These are phyloP conservation scores for Pyrenochaeta sp. DNA, from an alignment of 2,329 filamentous ascomycete genomes.

Conservation along the genomic window DNA sequence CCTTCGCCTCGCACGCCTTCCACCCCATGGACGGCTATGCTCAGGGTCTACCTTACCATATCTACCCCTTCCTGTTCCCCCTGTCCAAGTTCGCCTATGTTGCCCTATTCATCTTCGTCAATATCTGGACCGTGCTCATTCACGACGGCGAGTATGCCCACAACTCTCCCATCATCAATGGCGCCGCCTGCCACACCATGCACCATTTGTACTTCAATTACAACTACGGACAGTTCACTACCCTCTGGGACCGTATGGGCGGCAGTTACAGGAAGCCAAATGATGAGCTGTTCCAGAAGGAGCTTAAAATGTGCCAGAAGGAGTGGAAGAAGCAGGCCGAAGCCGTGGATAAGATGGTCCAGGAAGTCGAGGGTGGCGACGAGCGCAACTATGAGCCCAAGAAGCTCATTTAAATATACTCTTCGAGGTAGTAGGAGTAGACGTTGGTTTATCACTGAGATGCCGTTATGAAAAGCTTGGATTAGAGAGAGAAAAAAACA, in stretches of 20 bases:
- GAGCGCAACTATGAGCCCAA: conserved; percentile 56
- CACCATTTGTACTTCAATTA: conserved; percentile 77
- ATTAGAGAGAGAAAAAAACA: not conserved
- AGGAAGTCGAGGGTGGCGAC: conserved; percentile 72
- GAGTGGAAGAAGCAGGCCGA: conserved; percentile 81
- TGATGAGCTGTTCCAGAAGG: conserved; percentile 81
- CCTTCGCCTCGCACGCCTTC: conserved; percentile 92
- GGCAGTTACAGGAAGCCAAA: conserved; percentile 89
- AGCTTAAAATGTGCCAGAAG: conserved; percentile 82
- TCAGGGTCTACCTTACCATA: conserved; percentile 89
- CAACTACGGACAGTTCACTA: conserved; percentile 96
- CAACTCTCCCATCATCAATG: conserved; percentile 91
- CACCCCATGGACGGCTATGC: conserved; percentile 91
- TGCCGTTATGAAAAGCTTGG: not conserved
- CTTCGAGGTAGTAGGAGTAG: not conserved
- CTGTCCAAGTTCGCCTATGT: conserved; percentile 91
- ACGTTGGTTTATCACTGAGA: not conserved
- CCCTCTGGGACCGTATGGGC: conserved; percentile 87
- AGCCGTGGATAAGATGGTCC: conserved; percentile 78
- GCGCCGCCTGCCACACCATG: conserved; percentile 89
- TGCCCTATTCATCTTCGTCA: conserved; percentile 87
- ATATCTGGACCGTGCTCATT: conserved; percentile 97
- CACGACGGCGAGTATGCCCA: conserved; percentile 94
- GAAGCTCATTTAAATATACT: conserved; percentile 47
- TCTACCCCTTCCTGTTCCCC: conserved; percentile 92